Evolutionary conservation across 176 grass and related monocot species (phyloP), one percentile per base, ranked within the genome.

Genomic region (Oryza meridionalis): DNA sequence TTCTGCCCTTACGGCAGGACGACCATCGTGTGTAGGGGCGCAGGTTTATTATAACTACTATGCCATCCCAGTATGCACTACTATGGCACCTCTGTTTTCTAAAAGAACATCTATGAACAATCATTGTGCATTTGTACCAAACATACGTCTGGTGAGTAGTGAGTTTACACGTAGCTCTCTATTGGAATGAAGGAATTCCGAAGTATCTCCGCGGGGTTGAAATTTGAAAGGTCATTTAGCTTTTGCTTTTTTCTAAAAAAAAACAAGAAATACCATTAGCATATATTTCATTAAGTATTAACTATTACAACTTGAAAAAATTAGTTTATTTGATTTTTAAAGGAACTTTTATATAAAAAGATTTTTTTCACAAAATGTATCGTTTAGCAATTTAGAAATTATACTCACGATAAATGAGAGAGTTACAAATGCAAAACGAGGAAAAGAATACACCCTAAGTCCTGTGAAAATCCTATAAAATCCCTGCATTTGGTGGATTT

Each of bases 1-100:
- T 59, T 64, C 69, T 58, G 69, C 31, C 3, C 14, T 26, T 17
- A 6, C 40, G 31, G 84, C 76, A 86, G 53, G 77, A 67, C 69
- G 44, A 72, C 46, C 44, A 32, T 49, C 22, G 4, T n/a, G 4
- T n/a, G 38, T 46, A 64, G 50, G 67, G 17, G 9, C 10, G 68
- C 58, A 74, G 12, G 38, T 12, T 51, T 65, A 65, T 83, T 82
- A 45, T 58, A 58, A 58, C 19, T 3, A 40, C 38, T 37, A 59
- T 4, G 25, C 12, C 22, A 32, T 73, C 58, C 7, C 35, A 77
- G n/a, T 40, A 24, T 62, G 2, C n/a, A n/a, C 58, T 22, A 33
- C 33, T 59, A 37, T 9, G 25, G 55, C 50, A 25, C 11, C 29
- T 16, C 40, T 73, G 19, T 45, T 26, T 73, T 59, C n/a, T 24